These are phyloP conservation scores for Metarhizium album DNA, from an alignment of 2,329 filamentous ascomycete genomes.

Conservation along the genomic window DNA sequence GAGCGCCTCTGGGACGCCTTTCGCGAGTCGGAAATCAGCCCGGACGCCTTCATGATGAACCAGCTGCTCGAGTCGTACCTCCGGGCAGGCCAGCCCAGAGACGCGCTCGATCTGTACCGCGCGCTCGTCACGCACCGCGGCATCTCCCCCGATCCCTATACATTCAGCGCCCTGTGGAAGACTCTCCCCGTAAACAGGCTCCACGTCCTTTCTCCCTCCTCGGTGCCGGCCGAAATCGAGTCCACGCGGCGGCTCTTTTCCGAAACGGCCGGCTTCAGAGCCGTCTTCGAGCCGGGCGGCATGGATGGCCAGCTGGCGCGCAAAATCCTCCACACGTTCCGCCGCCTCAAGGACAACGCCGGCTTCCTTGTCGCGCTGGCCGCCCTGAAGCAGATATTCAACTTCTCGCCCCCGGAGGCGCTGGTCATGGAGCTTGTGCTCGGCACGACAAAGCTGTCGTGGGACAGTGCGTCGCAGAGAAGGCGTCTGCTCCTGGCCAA, in stretches of 20 bases:
- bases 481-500: conserved; percentile 31
- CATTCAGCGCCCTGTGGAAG: conserved; percentile 59
- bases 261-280: conserved; percentile 37
- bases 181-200: conserved; percentile 41
- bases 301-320: conserved; percentile 37
- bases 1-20: conserved; percentile 53
- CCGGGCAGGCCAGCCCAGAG: conserved; percentile 42
- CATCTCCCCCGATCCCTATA: conserved; percentile 54
- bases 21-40: conserved; percentile 49
- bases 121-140: conserved; percentile 37
- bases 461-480: conserved; percentile 29
- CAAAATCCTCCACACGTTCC: conserved; percentile 40
- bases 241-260: conserved; percentile 33
- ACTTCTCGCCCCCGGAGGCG: conserved; percentile 32
- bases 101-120: conserved; percentile 46
- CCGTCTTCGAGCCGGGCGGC: conserved; percentile 31
- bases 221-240: conserved; percentile 19
- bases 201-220: conserved; percentile 20
- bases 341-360: conserved; percentile 30
- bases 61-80: conserved; percentile 60
- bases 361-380: conserved; percentile 36
- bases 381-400: conserved; percentile 31
- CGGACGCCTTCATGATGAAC: conserved; percentile 70
- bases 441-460: conserved; percentile 32
- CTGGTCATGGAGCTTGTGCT: conserved; percentile 36